Evolutionary conservation across 208 protist genomes (phyloP).

Genomic region (Crithidia brevicula): DNA sequence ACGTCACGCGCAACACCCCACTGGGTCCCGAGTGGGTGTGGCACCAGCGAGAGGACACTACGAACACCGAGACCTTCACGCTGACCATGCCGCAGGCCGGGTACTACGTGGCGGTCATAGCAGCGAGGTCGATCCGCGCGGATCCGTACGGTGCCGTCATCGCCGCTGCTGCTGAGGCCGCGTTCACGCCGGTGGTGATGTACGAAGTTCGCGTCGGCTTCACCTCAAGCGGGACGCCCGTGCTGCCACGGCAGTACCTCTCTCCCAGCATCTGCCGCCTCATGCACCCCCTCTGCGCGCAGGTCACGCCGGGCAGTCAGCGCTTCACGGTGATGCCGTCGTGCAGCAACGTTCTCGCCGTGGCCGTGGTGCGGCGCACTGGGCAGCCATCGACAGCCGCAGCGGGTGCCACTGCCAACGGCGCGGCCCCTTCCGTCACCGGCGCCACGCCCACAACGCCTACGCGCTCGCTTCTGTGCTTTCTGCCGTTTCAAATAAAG

Average conservation of each 20-base stretch:
- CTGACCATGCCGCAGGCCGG: conserved; percentile 75
- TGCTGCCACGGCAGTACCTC: conserved; percentile 78
- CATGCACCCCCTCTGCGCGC: conserved; percentile 57
- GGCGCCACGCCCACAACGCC: background rate
- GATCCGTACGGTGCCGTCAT: conserved; percentile 73
- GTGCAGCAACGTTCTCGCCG: conserved; percentile 77
- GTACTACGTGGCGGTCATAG: conserved; percentile 77
- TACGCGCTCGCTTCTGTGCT: conserved; percentile 44
- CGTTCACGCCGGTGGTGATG: conserved; percentile 63
- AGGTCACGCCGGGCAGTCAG: conserved; percentile 48
- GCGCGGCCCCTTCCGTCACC: background rate
- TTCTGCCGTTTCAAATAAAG: conserved; percentile 57
- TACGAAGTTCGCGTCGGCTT: conserved; percentile 86
- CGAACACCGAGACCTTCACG: conserved; percentile 73
- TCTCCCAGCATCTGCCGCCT: conserved; percentile 75
- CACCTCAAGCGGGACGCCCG: conserved; percentile 48
- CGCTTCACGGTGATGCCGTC: conserved; percentile 80
- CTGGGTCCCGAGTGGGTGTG: conserved; percentile 81
- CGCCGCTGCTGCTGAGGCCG: conserved; percentile 21
- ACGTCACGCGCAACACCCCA: conserved; percentile 18
- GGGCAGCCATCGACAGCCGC: background rate
- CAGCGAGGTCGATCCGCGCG: conserved; percentile 60
- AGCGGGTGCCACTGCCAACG: background rate
- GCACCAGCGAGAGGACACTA: conserved; percentile 77
- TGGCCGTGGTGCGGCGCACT: conserved; percentile 54